A percentile compares a stretch with the other conserved stretches of the same genome.
Conservation (phyloP, 805 yeast species). For the Lachancea sp. region DNA sequence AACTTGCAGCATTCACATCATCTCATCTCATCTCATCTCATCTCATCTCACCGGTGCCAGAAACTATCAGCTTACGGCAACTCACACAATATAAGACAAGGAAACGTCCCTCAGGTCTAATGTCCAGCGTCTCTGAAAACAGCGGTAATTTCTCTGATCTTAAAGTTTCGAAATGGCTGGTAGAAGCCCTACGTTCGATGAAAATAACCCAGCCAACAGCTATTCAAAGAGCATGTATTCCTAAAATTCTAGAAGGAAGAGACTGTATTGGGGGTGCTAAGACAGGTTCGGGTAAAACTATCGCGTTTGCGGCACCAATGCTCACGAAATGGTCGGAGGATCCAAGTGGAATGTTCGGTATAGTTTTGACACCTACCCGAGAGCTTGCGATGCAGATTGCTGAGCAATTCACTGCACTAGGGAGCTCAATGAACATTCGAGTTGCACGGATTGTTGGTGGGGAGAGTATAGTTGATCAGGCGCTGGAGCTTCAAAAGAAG, state of each 20-base stretch:
- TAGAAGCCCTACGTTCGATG: constrained; percentile 75
- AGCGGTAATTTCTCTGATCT: constrained; percentile 42
- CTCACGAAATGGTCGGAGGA: constrained; percentile 90
- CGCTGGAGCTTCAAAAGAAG: constrained; percentile 66
- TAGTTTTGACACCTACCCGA: constrained; percentile 85
- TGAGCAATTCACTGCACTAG: constrained; percentile 90
- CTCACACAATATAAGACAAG: background rate
- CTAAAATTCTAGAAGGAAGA: constrained; percentile 65
- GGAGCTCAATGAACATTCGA: constrained; percentile 79
- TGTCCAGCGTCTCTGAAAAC: background rate
- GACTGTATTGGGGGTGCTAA: constrained; percentile 98
- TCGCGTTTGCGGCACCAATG: constrained; percentile 98
- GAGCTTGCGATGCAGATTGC: constrained; percentile 96
- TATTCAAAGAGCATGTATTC: constrained; percentile 85
- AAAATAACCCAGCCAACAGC: constrained; percentile 76
- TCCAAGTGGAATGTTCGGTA: constrained; percentile 87
- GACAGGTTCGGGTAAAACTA: constrained; percentile 96
- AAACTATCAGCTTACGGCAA: background rate
- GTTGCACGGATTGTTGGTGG: constrained; percentile 92
- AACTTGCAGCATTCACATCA: background rate
- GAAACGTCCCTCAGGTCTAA: background rate
- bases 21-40: constrained; percentile 11
- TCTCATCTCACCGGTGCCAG: constrained; percentile 3
- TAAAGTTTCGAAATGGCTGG: constrained; percentile 83
- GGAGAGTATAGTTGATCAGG: constrained; percentile 85